These are phyloP conservation scores for Scedosporium apiospermum DNA, from an alignment of 2,329 filamentous ascomycete species.

Conservation along the genomic window DNA sequence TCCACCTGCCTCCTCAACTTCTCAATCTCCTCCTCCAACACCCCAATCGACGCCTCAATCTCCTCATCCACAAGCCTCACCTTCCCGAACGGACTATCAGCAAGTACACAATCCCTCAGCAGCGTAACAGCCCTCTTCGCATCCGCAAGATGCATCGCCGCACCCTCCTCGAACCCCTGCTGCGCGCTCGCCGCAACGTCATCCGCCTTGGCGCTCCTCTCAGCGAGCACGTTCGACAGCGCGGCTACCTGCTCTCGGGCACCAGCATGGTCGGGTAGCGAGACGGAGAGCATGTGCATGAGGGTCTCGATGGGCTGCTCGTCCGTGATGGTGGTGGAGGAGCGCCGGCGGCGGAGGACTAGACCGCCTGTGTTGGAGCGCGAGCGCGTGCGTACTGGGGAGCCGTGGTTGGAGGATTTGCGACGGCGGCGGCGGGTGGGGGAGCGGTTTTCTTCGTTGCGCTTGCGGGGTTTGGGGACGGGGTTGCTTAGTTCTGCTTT, in stretches of 20 bases:
- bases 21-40: slow-evolving; percentile 35
- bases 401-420: slow-evolving; percentile 11
- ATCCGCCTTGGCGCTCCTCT: slow-evolving; percentile 31
- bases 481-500: slow-evolving; percentile 30
- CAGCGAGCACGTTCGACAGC: slow-evolving; percentile 25
- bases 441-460: slow-evolving; percentile 13
- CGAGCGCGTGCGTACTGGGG: slow-evolving; percentile 23
- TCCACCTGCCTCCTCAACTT: slow-evolving; percentile 28
- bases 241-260: slow-evolving; percentile 17
- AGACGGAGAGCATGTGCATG: slow-evolving; percentile 36
- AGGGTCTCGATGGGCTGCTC: slow-evolving; percentile 35
- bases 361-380: slow-evolving; percentile 10
- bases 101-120: slow-evolving; percentile 40
- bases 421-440: slow-evolving; percentile 10
- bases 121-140: slow-evolving; percentile 36
- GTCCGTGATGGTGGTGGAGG: slow-evolving; percentile 25
- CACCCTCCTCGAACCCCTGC: slow-evolving; percentile 36
- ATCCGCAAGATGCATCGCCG: slow-evolving; percentile 34
- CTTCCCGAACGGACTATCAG: slow-evolving; percentile 39
- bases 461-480: slow-evolving; percentile 9
- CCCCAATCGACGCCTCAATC: slow-evolving; percentile 38
- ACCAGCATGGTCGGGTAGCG: slow-evolving; percentile 23
- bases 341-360: slow-evolving; percentile 18
- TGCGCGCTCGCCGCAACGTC: slow-evolving; percentile 37
- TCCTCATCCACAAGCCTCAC: slow-evolving; percentile 43